A percentile compares a stretch with the other conserved stretches of the same genome.
These are phyloP conservation scores for Vaucheria bursata DNA, from an alignment of 352 stramenopile genomes.

Conservation along the genomic window DNA sequence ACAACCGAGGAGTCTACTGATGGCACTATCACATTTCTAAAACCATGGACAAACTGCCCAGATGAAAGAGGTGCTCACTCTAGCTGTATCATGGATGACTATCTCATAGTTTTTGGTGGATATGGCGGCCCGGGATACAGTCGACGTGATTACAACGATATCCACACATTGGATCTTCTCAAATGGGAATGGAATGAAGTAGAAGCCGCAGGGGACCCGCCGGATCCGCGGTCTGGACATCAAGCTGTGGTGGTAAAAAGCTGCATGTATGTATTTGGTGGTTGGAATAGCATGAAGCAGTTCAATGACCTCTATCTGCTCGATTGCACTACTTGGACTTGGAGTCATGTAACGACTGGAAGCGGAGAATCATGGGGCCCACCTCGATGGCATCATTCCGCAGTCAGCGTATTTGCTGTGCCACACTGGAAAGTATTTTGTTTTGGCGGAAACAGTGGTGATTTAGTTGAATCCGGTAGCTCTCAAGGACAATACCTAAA, in stretches of 20 bases:
- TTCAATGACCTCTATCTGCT: slow-evolving; percentile 91
- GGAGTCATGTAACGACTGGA: slow-evolving; percentile 63
- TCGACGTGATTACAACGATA: slow-evolving; percentile 86
- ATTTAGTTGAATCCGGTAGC: slow-evolving; percentile 57
- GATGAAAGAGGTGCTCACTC: slow-evolving; percentile 79
- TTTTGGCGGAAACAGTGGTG: slow-evolving; percentile 88
- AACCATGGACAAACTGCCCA: slow-evolving; percentile 68
- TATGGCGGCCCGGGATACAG: slow-evolving; percentile 89
- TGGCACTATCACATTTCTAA: slow-evolving; percentile 45
- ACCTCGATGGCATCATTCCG: slow-evolving; percentile 83
- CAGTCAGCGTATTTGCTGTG: slow-evolving; percentile 81
- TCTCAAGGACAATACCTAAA: slow-evolving; percentile 41
- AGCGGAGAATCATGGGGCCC: slow-evolving; percentile 55
- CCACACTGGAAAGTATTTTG: slow-evolving; percentile 94
- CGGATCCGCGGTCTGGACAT: slow-evolving; percentile 81
- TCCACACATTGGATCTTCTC: slow-evolving; percentile 76
- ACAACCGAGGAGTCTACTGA: slow-evolving; percentile 54
- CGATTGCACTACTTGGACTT: slow-evolving; percentile 70
- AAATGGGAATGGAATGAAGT: slow-evolving; percentile 74
- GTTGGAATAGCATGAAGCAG: slow-evolving; percentile 87
- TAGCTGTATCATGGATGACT: slow-evolving; percentile 69
- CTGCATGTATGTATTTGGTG: slow-evolving; percentile 83
- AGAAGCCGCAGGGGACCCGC: slow-evolving; percentile 68
- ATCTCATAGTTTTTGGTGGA: slow-evolving; percentile 85
- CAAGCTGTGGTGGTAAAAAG: slow-evolving; percentile 75